Base-by-base conservation (phyloP, 805 yeast species). In the Blastobotrys muscicola region DNA sequence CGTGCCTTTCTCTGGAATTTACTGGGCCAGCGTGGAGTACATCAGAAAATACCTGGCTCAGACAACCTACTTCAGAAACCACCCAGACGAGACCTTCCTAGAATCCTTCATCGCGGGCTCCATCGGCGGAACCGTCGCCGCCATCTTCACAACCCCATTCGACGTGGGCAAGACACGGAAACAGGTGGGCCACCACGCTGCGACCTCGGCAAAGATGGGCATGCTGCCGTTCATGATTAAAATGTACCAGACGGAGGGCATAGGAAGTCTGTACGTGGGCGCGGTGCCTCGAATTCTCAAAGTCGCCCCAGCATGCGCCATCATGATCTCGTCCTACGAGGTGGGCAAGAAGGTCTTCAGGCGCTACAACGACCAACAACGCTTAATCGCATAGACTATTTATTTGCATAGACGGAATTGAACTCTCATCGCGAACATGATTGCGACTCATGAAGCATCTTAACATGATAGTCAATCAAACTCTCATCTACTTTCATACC, bases 221-320 rank as follows among this genome's bases (percentile, higher is more conserved):
- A 85, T 90, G 84, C 75, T 83, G 53, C 69, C 64, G 43, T 85
- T 75, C 59, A 70, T 92, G 64, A 56, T 61, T 29, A 68, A 71
- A 20, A 89, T 92, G 32, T 70, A 75, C 43, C 70, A 62, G 51
- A 71, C 66, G 14, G 98, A 92, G 62, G 98, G 98, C 0, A 38
- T 76, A n/a, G 58, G 69, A 3, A 90, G 97, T 0, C 65, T 92
- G n/a, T 92, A 82, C 57, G 84, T 85, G 32, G 98, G 98, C 0
- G 65, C 87, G 33, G 68, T 76, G 1, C 97, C 97, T 0, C 72
- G 98, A 50, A 75, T 90, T 6, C 65, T 90, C 60, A 92, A 92
- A 59, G 83, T 92, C 23, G 95, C 97, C 0, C 97, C 98, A 8
- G 80, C 96, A 11, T 92, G 98, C 71, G 98, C 98, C 1, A 90